Base-by-base conservation (phyloP, 139 green algal genomes). In the Chlamydomonas schloesseri region DNA sequence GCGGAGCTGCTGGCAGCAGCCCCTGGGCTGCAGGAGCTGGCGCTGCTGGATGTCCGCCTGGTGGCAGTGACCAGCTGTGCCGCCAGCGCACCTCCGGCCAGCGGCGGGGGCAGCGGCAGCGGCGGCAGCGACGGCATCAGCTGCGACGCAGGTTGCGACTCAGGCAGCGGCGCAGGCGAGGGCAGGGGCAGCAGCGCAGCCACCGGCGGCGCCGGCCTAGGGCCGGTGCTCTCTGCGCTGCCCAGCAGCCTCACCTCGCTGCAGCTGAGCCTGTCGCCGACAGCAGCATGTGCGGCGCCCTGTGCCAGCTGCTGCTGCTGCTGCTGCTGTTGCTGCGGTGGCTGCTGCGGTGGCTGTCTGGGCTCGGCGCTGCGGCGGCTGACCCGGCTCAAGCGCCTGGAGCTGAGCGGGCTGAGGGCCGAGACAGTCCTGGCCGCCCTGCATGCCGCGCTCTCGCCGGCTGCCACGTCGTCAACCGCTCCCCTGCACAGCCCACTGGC, bases 11-110 rank as follows among this genome's bases (percentile, higher is more conserved):
- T 82, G 20, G 8, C 1, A 15, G 18, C 23, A 14, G 75, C 75
- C 18, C 75, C 75, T 1, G 14, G 26, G 34, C 75, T 82, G 18
- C 33, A 71, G 57, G 75, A 82, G 55, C 58, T 82, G 75, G 57
- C 75, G 57, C 33, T 82, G 21, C 57, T 82, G 33, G 20, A 23
- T 2, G 34, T 82, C 0, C 34, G 24, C 47, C 28, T 80, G 31
- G 29, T 42, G 23, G 34, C 23, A 3, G 21, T 4, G 57, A 29
- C 57, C n/a, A n/a, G n/a, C n/a, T n/a, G n/a, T n/a, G n/a, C n/a
- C n/a, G n/a, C n/a, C 57, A 20, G 57, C 57, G 17, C 57, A 4
- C 17, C 14, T 65, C 11, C 57, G 4, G 15, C 57, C 57, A 20
- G 57, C 15, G 17, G 57, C 20, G 57, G 14, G 4, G 24, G 50